Conservation (phyloP, 805 yeast species). For the Maudiozyma saulgeensis region DNA sequence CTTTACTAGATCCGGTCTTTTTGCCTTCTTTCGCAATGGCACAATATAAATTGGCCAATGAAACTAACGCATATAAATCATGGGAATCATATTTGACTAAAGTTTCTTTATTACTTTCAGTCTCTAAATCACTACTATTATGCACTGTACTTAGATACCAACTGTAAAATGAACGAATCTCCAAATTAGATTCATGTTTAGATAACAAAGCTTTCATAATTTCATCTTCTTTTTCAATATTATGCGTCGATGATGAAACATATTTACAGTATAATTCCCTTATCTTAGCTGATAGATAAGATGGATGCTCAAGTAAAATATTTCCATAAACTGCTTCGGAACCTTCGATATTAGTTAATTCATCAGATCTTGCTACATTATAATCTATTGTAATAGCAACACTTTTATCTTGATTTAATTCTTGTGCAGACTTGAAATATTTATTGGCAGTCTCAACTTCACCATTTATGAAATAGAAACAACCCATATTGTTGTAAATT, state of each 20-base stretch:
- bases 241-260: slow-evolving; percentile 33
- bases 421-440: slow-evolving; percentile 41
- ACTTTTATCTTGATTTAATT: slow-evolving; percentile 22
- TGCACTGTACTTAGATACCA: slow-evolving; percentile 66
- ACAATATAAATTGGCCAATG: slow-evolving; percentile 82
- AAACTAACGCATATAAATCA: slow-evolving; percentile 80
- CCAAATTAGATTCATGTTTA: slow-evolving; percentile 52
- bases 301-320: slow-evolving; percentile 53
- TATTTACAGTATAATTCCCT: slow-evolving; percentile 58
- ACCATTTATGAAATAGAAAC: slow-evolving; percentile 59
- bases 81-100: slow-evolving; percentile 74
- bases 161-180: slow-evolving; percentile 82
- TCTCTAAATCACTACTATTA: slow-evolving; percentile 46
- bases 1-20: slow-evolving; percentile 29
- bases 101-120: slow-evolving; percentile 76
- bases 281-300: slow-evolving; percentile 64
- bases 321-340: slow-evolving; percentile 37
- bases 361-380: slow-evolving; percentile 71
- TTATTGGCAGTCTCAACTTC: slow-evolving; percentile 48
- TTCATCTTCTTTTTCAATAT: slow-evolving; percentile 2
- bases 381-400: slow-evolving; percentile 42
- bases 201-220: slow-evolving; percentile 43
- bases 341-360: slow-evolving; percentile 30
- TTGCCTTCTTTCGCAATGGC: slow-evolving; percentile 71
- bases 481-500: slow-evolving; percentile 76